phyloP scores from a whole-genome alignment of 2,329 filamentous ascomycete species.

The Dryadomyces quercus-mongolicae region DNA sequence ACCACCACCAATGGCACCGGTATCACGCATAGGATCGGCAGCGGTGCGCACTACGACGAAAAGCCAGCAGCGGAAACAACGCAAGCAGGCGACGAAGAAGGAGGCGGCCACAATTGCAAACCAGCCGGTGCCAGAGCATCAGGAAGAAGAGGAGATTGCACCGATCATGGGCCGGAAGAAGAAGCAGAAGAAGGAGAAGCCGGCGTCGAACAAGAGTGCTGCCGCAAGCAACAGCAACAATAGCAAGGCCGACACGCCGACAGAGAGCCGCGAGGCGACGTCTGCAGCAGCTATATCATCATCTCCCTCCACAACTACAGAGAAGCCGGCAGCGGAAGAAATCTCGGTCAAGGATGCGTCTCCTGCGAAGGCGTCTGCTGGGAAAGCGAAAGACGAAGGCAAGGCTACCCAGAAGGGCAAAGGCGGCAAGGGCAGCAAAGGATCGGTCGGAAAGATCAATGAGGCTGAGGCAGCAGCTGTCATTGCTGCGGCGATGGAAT shows the following conservation, averaged over 20 bases:
- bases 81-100: constrained; percentile 54
- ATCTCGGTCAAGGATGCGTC: neutral
- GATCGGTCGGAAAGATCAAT: neutral
- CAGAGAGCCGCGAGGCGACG: neutral
- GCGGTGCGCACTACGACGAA: constrained; percentile 61
- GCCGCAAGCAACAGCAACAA: constrained; percentile 12
- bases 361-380: neutral
- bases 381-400: constrained; percentile 2
- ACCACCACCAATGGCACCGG: constrained; percentile 12
- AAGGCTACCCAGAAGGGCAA: neutral
- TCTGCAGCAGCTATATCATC: constrained; percentile 2
- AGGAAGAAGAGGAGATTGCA: constrained; percentile 41
- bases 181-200: constrained; percentile 69
- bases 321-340: constrained; percentile 11
- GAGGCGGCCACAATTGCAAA: constrained; percentile 41
- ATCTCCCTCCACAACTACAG: constrained; percentile 5
- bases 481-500: neutral
- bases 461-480: neutral
- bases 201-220: constrained; percentile 12
- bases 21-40: constrained; percentile 53
- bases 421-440: neutral
- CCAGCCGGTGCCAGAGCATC: constrained; percentile 33
- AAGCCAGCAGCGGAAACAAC: constrained; percentile 66
- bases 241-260: constrained; percentile 13
- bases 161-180: constrained; percentile 73